phyloP scores from a whole-genome alignment of 129 eudicot species.

The Centaurea solstitialis region DNA sequence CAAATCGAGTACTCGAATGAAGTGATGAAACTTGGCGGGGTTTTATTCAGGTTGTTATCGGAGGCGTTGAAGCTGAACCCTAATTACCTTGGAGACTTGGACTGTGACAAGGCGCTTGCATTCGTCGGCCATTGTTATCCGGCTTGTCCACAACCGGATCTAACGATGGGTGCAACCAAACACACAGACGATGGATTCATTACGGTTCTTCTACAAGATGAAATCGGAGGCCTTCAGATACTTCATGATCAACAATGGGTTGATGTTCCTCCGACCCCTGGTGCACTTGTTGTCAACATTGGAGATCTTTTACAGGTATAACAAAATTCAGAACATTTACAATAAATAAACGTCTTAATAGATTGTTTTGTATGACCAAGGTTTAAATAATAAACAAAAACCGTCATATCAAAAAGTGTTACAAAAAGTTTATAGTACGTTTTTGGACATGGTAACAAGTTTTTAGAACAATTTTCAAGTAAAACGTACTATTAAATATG shows the following conservation, averaged over 20 bases:
- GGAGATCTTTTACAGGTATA: conserved; percentile 42
- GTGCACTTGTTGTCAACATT: conserved; percentile 34
- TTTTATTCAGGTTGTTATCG: conserved; percentile 14
- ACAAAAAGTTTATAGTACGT: too few relatives aligned
- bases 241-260: conserved; percentile 33
- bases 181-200: conserved; percentile 35
- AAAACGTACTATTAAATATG: too few relatives aligned
- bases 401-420: too few relatives aligned
- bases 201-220: conserved; percentile 40
- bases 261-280: conserved; percentile 38
- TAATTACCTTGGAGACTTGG: conserved; percentile 19
- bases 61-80: conserved; percentile 29
- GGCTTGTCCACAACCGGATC: conserved; percentile 27
- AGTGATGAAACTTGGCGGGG: conserved; percentile 10
- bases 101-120: conserved; percentile 19
- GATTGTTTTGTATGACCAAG: too few relatives aligned
- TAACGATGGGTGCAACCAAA: conserved; percentile 27
- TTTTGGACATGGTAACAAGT: too few relatives aligned
- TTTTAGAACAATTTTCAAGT: too few relatives aligned
- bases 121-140: conserved; percentile 19
- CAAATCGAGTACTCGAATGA: conserved; percentile 29
- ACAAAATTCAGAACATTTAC: too few relatives aligned
- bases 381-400: too few relatives aligned
- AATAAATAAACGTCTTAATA: too few relatives aligned
- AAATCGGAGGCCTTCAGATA: conserved; percentile 42